Conservation (phyloP, 78 protist genomes). For the Ministeria vibrans region DNA sequence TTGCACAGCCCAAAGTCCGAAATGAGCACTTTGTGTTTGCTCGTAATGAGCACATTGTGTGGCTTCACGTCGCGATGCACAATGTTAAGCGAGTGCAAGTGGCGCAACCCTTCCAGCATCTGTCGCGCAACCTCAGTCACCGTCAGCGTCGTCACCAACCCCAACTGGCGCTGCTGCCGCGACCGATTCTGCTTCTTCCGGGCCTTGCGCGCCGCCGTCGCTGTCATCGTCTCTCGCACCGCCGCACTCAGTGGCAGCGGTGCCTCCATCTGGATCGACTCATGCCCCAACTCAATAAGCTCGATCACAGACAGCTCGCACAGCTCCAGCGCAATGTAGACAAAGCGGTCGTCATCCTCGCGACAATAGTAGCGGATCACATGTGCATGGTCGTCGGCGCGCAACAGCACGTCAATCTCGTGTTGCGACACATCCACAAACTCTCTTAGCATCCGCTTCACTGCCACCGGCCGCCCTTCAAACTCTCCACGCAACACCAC, state of each 20-base stretch:
- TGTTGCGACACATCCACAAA: constrained; percentile 47
- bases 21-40: constrained; percentile 21
- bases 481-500: constrained; percentile 57
- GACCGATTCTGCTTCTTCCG: too few relatives aligned
- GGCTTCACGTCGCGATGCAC: constrained; percentile 52
- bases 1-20: constrained; percentile 59
- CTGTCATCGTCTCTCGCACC: background rate
- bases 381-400: constrained; percentile 46
- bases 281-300: constrained; percentile 21
- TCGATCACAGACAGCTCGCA: constrained; percentile 29
- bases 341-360: constrained; percentile 56
- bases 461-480: constrained; percentile 69
- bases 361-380: constrained; percentile 64
- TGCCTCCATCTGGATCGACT: too few relatives aligned
- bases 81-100: constrained; percentile 43
- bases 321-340: constrained; percentile 46
- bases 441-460: constrained; percentile 61
- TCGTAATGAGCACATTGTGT: constrained; percentile 38
- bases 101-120: constrained; percentile 21
- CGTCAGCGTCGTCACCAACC: background rate
- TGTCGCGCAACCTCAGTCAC: constrained; percentile 7
- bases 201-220: background rate
- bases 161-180: background rate
- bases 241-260: too few relatives aligned
- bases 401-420: constrained; percentile 50